Conservation (phyloP, 345 rosid genomes). For the Euphorbia tirucalli region DNA sequence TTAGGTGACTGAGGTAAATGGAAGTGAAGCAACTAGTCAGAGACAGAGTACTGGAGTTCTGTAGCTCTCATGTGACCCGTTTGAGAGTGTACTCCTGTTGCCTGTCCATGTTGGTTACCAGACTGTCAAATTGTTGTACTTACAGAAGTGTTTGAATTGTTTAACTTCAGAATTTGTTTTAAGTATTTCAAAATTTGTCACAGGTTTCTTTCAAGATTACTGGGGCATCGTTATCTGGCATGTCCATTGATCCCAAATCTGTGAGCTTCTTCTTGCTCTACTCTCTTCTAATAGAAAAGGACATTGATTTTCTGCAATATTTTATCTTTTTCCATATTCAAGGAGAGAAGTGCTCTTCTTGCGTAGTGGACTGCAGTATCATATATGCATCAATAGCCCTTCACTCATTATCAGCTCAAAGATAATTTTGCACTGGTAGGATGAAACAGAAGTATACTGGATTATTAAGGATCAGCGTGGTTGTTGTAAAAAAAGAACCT, state of each 20-base stretch:
- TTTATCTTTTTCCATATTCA: background rate
- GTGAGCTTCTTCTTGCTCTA: conserved; percentile 43
- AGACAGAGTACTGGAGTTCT: background rate
- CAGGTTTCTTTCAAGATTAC: conserved; percentile 81
- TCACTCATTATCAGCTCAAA: background rate
- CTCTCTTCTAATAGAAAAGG: background rate
- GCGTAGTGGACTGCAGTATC: background rate
- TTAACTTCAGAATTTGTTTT: background rate
- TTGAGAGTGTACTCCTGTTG: background rate
- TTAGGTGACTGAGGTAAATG: background rate
- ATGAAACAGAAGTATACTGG: background rate
- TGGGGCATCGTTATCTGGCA: conserved; percentile 78
- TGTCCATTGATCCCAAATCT: conserved; percentile 81
- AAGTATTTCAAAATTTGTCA: conserved; percentile 5
- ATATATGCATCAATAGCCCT: background rate
- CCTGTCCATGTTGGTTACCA: background rate
- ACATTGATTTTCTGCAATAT: background rate
- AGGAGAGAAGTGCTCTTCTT: background rate
- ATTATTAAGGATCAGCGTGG: background rate
- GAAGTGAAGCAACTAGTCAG: background rate
- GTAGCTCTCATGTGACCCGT: background rate
- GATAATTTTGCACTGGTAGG: background rate
- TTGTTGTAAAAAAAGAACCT: background rate
- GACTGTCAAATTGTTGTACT: background rate
- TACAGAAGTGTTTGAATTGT: background rate